A percentile compares a stretch with the other conserved stretches of the same genome.
Conservation (phyloP, 176 grass and related monocot genomes). For the Oryza nivara region DNA sequence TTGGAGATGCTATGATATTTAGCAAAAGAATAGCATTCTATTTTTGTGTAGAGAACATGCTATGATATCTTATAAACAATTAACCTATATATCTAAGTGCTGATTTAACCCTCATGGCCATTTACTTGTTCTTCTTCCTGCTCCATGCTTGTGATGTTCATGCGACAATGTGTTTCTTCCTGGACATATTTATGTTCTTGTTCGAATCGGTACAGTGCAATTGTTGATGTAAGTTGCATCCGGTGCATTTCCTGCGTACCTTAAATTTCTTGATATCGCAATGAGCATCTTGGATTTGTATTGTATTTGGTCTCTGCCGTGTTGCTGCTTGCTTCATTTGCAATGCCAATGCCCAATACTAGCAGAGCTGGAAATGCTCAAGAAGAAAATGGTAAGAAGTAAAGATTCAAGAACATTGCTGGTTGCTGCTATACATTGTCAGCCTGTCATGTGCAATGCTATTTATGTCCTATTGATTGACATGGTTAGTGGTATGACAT, state of each 20-base stretch:
- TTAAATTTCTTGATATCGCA: not conserved
- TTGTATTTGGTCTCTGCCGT: not conserved
- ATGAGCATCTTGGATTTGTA: not conserved
- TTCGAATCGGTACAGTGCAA: not conserved
- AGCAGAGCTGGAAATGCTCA: not conserved
- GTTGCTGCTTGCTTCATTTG: not conserved
- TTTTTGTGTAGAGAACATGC: slow-evolving; percentile 28
- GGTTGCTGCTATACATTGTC: not conserved
- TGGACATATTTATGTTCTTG: not conserved
- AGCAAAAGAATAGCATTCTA: slow-evolving; percentile 14
- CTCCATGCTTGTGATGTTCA: not conserved
- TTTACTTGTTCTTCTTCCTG: not conserved
- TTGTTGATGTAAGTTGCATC: not conserved
- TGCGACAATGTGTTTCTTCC: not conserved
- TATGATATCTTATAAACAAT: slow-evolving; percentile 33
- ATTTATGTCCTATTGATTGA: not conserved
- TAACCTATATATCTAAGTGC: slow-evolving; percentile 10
- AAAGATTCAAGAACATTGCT: not conserved
- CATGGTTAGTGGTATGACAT: not conserved
- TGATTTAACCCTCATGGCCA: not conserved
- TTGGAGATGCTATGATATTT: slow-evolving; percentile 35
- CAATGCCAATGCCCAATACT: not conserved
- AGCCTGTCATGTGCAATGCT: not conserved
- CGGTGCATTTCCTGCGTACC: not conserved
- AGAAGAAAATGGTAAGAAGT: not conserved